Conservation (phyloP, 139 green algal genomes). For the Chlamydomonas schloesseri region DNA sequence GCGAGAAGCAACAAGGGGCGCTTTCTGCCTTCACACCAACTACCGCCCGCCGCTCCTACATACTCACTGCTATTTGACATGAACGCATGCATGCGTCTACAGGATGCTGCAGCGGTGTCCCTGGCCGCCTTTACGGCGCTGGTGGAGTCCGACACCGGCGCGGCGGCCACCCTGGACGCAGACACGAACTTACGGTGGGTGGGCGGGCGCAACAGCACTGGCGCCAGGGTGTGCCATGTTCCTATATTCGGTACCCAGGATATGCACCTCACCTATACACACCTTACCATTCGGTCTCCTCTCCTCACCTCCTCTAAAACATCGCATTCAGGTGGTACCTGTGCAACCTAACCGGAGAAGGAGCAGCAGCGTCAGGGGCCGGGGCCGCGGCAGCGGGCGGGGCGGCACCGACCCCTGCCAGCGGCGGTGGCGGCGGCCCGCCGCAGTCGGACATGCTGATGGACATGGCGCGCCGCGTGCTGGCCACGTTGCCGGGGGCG, state of each 20-base stretch:
- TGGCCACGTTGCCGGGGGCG: not conserved
- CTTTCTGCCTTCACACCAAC: too few relatives aligned
- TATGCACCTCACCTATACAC: not conserved
- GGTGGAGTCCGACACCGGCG: not conserved
- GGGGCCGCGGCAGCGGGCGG: not conserved
- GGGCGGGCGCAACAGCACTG: not conserved
- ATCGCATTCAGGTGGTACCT: constrained; percentile 23
- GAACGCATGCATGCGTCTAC: too few relatives aligned
- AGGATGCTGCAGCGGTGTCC: constrained; percentile 17
- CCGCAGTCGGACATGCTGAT: not conserved
- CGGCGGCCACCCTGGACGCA: constrained; percentile 3
- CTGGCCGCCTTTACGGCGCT: not conserved
- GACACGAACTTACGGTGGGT: constrained; percentile 24
- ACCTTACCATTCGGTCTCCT: not conserved
- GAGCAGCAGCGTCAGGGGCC: not conserved
- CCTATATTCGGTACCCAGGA: not conserved
- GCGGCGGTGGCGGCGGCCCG: too few relatives aligned
- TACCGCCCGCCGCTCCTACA: too few relatives aligned
- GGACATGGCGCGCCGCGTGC: not conserved
- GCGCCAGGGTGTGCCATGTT: too few relatives aligned
- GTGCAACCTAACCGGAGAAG: not conserved
- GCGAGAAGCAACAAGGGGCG: too few relatives aligned
- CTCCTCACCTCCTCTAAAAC: not conserved
- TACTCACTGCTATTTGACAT: too few relatives aligned
- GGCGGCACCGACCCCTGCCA: too few relatives aligned